Percentiles rank a stretch among this genome's conserved stretches.
Conservation (phyloP, 2,329 filamentous ascomycete genomes). For the Chaetoscypha palmicola region DNA sequence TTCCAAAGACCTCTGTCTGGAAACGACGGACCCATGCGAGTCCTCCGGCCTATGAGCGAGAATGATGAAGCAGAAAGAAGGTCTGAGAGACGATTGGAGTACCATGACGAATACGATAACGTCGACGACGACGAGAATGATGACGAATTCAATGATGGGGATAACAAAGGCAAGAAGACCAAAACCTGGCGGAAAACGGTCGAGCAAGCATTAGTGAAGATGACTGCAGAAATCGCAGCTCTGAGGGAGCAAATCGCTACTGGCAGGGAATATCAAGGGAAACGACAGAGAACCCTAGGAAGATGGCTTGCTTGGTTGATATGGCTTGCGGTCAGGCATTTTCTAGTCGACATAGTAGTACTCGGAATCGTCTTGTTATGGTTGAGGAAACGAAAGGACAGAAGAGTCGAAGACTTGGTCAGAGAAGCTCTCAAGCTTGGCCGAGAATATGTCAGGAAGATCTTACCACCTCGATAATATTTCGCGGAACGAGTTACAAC, state of each 20-base stretch:
- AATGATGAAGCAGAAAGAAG: conserved; percentile 61
- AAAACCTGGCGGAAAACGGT: conserved; percentile 73
- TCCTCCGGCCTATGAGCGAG: conserved; percentile 82
- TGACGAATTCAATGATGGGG: conserved; percentile 34
- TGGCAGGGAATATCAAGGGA: conserved; percentile 62
- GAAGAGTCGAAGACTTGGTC: conserved; percentile 66
- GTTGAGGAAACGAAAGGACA: conserved; percentile 65
- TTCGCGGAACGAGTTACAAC: too few relatives aligned
- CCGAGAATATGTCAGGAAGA: conserved; percentile 51
- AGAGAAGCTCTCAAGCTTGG: conserved; percentile 52
- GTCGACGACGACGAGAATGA: conserved; percentile 31
- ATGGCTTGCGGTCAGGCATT: conserved; percentile 65
- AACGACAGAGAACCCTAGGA: conserved; percentile 55
- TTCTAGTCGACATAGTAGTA: conserved; percentile 63
- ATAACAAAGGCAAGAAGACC: conserved; percentile 36
- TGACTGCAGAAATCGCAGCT: conserved; percentile 89
- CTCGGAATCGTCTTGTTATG: conserved; percentile 61
- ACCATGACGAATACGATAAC: conserved; percentile 36
- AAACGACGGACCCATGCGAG: conserved; percentile 53
- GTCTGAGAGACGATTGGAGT: conserved; percentile 37
- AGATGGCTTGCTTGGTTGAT: conserved; percentile 66
- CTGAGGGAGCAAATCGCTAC: conserved; percentile 83
- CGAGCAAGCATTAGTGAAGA: conserved; percentile 76
- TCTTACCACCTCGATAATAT: conserved; percentile 44
- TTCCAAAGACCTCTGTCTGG: conserved; percentile 43